Percentiles rank a stretch among this genome's conserved stretches.
Evolutionary conservation across 768 basidiomycete genomes (phyloP).

Genomic region (Postia placenta): DNA sequence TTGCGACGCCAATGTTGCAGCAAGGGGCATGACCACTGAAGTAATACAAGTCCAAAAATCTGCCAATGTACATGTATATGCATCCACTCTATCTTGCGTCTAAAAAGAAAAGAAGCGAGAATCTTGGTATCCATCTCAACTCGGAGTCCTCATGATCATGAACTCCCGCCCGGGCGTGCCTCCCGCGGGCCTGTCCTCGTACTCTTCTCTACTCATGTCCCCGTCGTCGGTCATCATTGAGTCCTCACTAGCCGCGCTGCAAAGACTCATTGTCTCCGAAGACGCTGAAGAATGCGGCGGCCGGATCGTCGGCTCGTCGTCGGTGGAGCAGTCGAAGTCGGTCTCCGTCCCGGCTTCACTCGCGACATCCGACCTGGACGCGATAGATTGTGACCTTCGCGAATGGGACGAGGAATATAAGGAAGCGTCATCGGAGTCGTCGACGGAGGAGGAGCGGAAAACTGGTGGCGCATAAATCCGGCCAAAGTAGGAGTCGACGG

Average conservation of each 20-base stretch:
- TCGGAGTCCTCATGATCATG: slow-evolving; percentile 7
- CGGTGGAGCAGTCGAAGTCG: slow-evolving; percentile 56
- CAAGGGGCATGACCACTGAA: background rate
- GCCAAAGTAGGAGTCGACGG: slow-evolving; percentile 47
- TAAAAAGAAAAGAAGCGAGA: background rate
- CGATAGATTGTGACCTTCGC: slow-evolving; percentile 11
- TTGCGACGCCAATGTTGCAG: background rate
- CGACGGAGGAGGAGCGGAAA: background rate
- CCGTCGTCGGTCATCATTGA: slow-evolving; percentile 26
- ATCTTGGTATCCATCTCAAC: slow-evolving; percentile 1
- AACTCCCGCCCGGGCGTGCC: slow-evolving; percentile 3
- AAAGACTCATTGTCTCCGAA: slow-evolving; percentile 28
- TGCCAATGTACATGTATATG: slow-evolving; percentile 2
- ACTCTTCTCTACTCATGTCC: slow-evolving; percentile 25
- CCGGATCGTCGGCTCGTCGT: slow-evolving; percentile 80
- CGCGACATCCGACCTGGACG: slow-evolving; percentile 19
- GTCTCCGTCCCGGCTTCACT: slow-evolving; percentile 35
- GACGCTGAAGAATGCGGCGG: slow-evolving; percentile 37
- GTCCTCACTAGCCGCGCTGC: slow-evolving; percentile 27
- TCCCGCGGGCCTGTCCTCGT: background rate
- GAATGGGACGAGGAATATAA: slow-evolving; percentile 8
- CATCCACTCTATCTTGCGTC: background rate
- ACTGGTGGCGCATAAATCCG: slow-evolving; percentile 18
- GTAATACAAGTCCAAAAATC: slow-evolving; percentile 5
- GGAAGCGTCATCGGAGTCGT: slow-evolving; percentile 12